phyloP scores from a whole-genome alignment of 352 stramenopile genomes.

The Phytopythium montanum region DNA sequence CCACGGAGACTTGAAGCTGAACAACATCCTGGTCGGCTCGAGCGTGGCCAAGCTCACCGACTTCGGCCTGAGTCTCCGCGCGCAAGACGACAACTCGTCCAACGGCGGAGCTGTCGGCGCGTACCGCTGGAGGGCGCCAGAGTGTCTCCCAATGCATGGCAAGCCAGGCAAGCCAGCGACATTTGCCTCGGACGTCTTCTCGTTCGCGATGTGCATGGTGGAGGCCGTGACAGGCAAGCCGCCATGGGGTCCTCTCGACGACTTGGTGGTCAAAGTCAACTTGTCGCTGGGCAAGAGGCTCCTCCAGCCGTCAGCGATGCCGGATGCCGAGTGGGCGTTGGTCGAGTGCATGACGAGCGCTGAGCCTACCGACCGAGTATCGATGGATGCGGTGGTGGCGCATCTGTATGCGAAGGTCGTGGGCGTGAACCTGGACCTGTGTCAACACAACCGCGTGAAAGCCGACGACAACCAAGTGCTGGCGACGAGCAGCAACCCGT shows the following conservation, averaged over 20 bases:
- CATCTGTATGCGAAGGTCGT: conserved; percentile 1
- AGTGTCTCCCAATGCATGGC: background rate
- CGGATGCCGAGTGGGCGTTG: conserved; percentile 15
- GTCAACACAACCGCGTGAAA: background rate
- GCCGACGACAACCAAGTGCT: background rate
- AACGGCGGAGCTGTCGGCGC: background rate
- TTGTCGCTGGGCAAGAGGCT: conserved; percentile 5
- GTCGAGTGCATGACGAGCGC: conserved; percentile 12
- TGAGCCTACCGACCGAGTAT: conserved; percentile 3
- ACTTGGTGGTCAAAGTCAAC: conserved; percentile 4
- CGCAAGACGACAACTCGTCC: background rate
- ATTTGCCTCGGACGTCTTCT: conserved; percentile 21
- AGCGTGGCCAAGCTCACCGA: conserved; percentile 19
- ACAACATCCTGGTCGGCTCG: conserved; percentile 19
- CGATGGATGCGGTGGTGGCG: background rate
- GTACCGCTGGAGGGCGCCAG: conserved; percentile 13
- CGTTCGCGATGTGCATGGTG: conserved; percentile 27
- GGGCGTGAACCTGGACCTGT: background rate
- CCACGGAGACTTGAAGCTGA: conserved; percentile 24
- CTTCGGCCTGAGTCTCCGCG: conserved; percentile 14
- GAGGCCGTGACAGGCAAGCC: conserved; percentile 17
- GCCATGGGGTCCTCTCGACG: conserved; percentile 13
- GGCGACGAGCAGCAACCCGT: background rate
- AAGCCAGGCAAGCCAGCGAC: conserved; percentile 7
- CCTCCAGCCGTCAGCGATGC: conserved; percentile 5